phyloP scores from a whole-genome alignment of 2,329 filamentous ascomycete genomes.

The Emmonsiellopsis sp. region DNA sequence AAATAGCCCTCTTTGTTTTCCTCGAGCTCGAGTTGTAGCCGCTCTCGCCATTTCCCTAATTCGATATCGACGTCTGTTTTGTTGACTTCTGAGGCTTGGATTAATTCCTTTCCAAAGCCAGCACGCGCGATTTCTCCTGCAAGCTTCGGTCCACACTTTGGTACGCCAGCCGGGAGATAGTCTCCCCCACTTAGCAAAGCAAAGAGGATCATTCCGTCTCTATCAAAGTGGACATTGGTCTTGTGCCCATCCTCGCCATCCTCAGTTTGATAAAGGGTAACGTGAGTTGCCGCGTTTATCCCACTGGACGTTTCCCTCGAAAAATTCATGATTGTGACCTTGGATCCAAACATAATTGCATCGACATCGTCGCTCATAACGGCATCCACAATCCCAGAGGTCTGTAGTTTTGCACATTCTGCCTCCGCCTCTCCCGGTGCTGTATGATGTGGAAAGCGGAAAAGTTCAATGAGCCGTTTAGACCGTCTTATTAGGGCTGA shows the following conservation, averaged over 20 bases:
- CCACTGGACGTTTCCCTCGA: constrained; percentile 63
- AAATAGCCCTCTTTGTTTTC: constrained; percentile 82
- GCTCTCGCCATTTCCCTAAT: constrained; percentile 60
- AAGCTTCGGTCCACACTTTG: constrained; percentile 76
- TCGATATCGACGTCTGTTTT: constrained; percentile 19
- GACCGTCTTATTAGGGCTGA: constrained; percentile 63
- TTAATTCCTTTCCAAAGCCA: constrained; percentile 68
- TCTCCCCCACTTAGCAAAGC: constrained; percentile 94
- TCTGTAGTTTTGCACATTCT: constrained; percentile 82
- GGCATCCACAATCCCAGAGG: constrained; percentile 75
- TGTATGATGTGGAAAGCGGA: constrained; percentile 74
- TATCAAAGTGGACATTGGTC: constrained; percentile 47
- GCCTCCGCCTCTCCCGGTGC: constrained; percentile 94
- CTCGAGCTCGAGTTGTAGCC: constrained; percentile 63
- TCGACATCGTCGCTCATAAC: constrained; percentile 96
- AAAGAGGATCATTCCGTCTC: constrained; percentile 86
- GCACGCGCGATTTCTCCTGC: constrained; percentile 85
- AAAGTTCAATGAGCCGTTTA: constrained; percentile 73
- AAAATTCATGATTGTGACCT: constrained; percentile 70
- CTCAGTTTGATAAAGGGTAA: constrained; percentile 66
- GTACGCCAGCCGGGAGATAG: constrained; percentile 80
- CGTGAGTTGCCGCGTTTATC: constrained; percentile 62
- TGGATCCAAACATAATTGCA: constrained; percentile 93
- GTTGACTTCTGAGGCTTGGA: constrained; percentile 50
- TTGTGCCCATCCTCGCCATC: constrained; percentile 46